A percentile compares a stretch with the other conserved stretches of the same genome.
These are phyloP conservation scores for Amanita subjunquillea DNA, from an alignment of 768 basidiomycete genomes.

Conservation along the genomic window DNA sequence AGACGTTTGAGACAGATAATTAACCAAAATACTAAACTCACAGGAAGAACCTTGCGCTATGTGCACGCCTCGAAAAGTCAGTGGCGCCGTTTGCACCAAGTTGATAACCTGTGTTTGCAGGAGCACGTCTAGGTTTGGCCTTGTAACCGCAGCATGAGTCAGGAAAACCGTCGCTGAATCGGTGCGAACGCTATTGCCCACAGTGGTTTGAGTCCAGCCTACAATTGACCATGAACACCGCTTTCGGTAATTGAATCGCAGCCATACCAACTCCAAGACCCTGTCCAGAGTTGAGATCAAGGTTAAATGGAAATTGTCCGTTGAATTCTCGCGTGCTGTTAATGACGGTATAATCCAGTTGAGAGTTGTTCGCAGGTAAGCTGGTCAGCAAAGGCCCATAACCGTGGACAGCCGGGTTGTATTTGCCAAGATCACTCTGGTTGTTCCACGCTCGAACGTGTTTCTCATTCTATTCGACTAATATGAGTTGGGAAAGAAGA, in stretches of 20 bases:
- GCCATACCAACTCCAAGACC: constrained; percentile 20
- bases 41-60: constrained; percentile 11
- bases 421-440: constrained; percentile 21
- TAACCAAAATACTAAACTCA: not conserved
- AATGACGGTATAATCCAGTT: constrained; percentile 17
- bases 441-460: constrained; percentile 17
- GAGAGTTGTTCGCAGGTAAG: constrained; percentile 15
- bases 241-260: not conserved
- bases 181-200: constrained; percentile 17
- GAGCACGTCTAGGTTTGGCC: constrained; percentile 23
- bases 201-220: constrained; percentile 20
- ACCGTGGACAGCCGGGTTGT: constrained; percentile 20
- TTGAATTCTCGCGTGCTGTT: constrained; percentile 15
- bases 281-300: constrained; percentile 24
- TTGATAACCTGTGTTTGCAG: constrained; percentile 7
- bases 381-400: constrained; percentile 14
- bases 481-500: not conserved
- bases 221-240: not conserved
- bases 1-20: not conserved
- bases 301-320: constrained; percentile 24
- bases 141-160: constrained; percentile 10
- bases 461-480: constrained; percentile 19
- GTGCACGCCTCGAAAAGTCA: constrained; percentile 12
- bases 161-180: constrained; percentile 23
- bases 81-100: not conserved